phyloP scores from a whole-genome alignment of 2,329 filamentous ascomycete species.

The Ophiostoma perfectum region DNA sequence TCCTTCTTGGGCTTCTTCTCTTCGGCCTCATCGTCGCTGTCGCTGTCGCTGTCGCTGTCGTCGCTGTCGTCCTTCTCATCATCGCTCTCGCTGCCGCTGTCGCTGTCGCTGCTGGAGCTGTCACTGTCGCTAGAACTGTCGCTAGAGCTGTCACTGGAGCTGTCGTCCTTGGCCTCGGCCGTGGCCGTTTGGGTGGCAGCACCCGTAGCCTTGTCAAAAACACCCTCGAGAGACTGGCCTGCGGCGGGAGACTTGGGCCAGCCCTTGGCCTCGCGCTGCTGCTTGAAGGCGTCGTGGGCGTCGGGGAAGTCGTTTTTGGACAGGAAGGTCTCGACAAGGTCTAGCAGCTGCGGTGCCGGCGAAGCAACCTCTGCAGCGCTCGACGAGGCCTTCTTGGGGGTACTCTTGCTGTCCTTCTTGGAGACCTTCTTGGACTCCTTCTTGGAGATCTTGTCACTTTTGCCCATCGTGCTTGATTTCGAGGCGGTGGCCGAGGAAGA shows the following conservation, averaged over 20 bases:
- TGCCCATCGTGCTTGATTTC: conserved; percentile 21
- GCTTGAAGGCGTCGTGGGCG: conserved; percentile 57
- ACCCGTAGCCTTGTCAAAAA: conserved; percentile 40
- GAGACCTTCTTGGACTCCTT: conserved; percentile 23
- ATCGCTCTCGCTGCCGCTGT: conserved; percentile 31
- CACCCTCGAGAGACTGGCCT: conserved; percentile 42
- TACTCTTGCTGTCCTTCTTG: conserved; percentile 21
- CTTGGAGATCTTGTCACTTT: conserved; percentile 26
- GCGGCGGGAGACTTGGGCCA: conserved; percentile 35
- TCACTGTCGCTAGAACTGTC: conserved; percentile 28
- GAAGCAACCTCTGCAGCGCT: conserved; percentile 25
- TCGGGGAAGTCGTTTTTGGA: conserved; percentile 58
- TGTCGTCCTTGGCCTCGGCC: conserved; percentile 9
- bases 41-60: conserved; percentile 34
- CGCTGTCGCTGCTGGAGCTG: conserved; percentile 28
- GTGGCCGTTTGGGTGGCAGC: conserved; percentile 15
- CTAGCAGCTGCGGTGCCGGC: conserved; percentile 57
- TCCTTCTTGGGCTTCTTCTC: conserved; percentile 4
- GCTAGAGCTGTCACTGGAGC: conserved; percentile 27
- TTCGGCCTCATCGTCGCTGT: conserved; percentile 30
- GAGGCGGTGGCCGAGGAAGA: background rate
- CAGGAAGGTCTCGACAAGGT: conserved; percentile 62
- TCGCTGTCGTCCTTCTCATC: conserved; percentile 21
- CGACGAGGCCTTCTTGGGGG: conserved; percentile 23
- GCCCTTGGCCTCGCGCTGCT: conserved; percentile 54